A percentile compares a stretch with the other conserved stretches of the same genome.
Conservation (phyloP, 1,284 basidiomycete species). For the Vanrija humicola region DNA sequence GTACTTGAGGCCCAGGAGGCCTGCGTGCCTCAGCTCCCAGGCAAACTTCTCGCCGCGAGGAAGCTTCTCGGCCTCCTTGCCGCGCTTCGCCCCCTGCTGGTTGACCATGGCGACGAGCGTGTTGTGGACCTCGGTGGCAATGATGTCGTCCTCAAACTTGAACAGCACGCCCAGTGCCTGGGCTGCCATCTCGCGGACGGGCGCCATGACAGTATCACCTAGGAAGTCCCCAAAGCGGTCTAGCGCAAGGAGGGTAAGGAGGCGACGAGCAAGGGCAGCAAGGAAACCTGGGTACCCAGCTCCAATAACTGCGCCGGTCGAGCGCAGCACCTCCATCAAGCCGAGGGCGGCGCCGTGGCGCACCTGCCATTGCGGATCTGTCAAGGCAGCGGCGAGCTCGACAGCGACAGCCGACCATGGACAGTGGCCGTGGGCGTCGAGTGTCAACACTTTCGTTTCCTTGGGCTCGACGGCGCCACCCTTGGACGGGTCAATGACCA, state of each 20-base stretch:
- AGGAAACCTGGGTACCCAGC: conserved; percentile 60
- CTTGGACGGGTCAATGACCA: conserved; percentile 47
- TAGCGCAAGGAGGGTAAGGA: conserved; percentile 87
- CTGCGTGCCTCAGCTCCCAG: conserved; percentile 98
- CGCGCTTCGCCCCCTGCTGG: conserved; percentile 62
- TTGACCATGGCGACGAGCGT: conserved; percentile 90
- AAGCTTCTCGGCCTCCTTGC: conserved; percentile 48
- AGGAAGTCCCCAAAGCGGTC: conserved; percentile 98
- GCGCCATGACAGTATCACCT: conserved; percentile 92
- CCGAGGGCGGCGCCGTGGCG: conserved; percentile 93
- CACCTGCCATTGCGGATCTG: conserved; percentile 84
- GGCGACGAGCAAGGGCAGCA: conserved; percentile 68
- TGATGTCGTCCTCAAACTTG: conserved; percentile 74
- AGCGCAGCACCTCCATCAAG: conserved; percentile 80
- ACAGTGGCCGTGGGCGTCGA: conserved; percentile 62
- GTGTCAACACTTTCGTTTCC: conserved; percentile 15
- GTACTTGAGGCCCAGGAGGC: conserved; percentile 93
- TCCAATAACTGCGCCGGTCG: conserved; percentile 77
- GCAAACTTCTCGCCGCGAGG: conserved; percentile 58
- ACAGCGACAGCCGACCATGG: conserved; percentile 83
- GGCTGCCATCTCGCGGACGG: conserved; percentile 92
- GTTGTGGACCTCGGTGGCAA: conserved; percentile 72
- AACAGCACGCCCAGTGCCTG: conserved; percentile 90
- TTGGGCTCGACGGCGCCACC: conserved; percentile 43
- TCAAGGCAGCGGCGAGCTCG: conserved; percentile 77